phyloP scores from a whole-genome alignment of 1,139 yeast genomes.

The Yamadazyma jaroonii region DNA sequence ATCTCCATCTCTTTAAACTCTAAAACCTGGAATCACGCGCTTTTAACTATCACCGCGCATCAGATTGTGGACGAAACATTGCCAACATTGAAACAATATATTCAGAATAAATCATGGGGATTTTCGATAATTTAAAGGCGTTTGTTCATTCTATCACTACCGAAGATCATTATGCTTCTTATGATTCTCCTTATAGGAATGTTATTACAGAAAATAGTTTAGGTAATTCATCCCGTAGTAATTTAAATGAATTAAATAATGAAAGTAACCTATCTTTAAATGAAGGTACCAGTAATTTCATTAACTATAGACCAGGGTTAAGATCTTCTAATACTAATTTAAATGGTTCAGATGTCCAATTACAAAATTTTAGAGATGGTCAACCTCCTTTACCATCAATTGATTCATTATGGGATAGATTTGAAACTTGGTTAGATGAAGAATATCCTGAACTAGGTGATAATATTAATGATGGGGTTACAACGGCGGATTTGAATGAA shows the following conservation, averaged over 20 bases:
- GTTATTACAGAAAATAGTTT: constrained; percentile 19
- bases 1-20: no score
- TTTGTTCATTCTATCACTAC: constrained; percentile 63
- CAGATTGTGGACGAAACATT: not conserved
- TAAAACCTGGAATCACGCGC: no score
- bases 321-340: constrained; percentile 28
- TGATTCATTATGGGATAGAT: constrained; percentile 68
- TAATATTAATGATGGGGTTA: constrained; percentile 66
- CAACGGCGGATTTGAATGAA: constrained; percentile 73
- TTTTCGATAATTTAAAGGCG: constrained; percentile 44
- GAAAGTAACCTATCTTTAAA: constrained; percentile 24
- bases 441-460: constrained; percentile 81
- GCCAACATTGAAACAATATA: not conserved
- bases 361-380: constrained; percentile 46
- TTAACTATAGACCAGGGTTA: constrained; percentile 41
- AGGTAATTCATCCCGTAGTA: constrained; percentile 24
- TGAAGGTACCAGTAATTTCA: constrained; percentile 15
- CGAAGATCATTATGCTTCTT: constrained; percentile 63
- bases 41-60: no score
- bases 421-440: constrained; percentile 71
- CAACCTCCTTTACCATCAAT: constrained; percentile 73
- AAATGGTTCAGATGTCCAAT: constrained; percentile 35
- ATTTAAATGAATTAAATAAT: constrained; percentile 36
- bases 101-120: constrained; percentile 28
- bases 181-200: constrained; percentile 44